Evolutionary conservation across 129 eudicot species (phyloP).

Genomic region (Helianthus tuberosus): DNA sequence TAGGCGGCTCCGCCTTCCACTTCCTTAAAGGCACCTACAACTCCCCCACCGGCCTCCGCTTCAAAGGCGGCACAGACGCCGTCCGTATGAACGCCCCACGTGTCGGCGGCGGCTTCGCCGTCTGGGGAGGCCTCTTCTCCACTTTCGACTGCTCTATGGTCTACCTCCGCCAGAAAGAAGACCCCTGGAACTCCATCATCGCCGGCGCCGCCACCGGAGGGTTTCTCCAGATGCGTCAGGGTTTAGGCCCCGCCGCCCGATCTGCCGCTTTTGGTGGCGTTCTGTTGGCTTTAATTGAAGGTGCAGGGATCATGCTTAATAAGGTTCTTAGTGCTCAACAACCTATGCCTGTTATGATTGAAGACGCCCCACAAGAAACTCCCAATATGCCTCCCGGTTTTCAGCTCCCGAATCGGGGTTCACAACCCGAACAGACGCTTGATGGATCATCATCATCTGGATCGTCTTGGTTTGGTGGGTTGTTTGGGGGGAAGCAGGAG

Average conservation of each 20-base stretch:
- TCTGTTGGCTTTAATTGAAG: slow-evolving; percentile 68
- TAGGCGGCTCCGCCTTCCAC: slow-evolving; percentile 24
- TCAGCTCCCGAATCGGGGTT: no score
- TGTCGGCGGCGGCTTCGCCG: slow-evolving; percentile 21
- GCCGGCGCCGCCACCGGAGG: slow-evolving; percentile 24
- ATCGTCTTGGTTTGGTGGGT: slow-evolving; percentile 32
- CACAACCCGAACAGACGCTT: no score
- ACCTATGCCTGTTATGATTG: slow-evolving; percentile 37
- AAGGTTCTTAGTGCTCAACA: slow-evolving; percentile 49
- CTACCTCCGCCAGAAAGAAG: slow-evolving; percentile 15
- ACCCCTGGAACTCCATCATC: slow-evolving; percentile 22
- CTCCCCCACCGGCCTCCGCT: slow-evolving; percentile 8
- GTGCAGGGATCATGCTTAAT: slow-evolving; percentile 73
- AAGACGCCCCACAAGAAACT: slow-evolving; percentile 32
- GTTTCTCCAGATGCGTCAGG: slow-evolving; percentile 13
- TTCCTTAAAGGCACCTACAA: slow-evolving; percentile 11
- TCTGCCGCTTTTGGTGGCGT: slow-evolving; percentile 48
- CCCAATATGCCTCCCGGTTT: slow-evolving; percentile 1
- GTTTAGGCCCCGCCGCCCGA: background rate
- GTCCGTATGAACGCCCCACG: slow-evolving; percentile 23
- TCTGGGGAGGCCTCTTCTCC: slow-evolving; percentile 16
- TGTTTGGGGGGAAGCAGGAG: slow-evolving; percentile 36
- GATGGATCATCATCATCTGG: no score
- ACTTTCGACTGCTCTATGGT: slow-evolving; percentile 23
- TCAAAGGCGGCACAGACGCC: slow-evolving; percentile 3